Conservation (phyloP, 108 stramenopile species). For the Schizochytrium sp. region DNA sequence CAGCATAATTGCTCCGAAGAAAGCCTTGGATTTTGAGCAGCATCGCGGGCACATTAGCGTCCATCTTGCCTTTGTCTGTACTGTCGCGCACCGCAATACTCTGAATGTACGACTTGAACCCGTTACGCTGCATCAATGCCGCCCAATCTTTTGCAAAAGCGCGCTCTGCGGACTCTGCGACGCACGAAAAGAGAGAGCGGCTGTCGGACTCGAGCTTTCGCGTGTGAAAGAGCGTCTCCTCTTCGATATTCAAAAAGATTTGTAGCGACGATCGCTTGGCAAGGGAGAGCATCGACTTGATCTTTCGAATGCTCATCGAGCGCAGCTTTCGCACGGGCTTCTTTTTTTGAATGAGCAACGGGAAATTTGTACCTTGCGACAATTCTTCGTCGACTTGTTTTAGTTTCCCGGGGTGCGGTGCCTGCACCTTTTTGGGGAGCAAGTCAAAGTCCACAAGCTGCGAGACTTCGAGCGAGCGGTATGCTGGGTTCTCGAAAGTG, state of each 20-base stretch:
- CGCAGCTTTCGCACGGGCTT: neutral
- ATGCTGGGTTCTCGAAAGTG: neutral
- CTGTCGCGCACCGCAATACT: conserved; percentile 17
- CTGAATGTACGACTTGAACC: neutral
- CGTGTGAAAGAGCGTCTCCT: neutral
- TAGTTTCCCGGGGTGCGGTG: neutral
- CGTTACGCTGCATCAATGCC: neutral
- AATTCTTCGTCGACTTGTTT: neutral
- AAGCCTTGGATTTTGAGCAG: neutral
- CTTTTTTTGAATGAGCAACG: too few relatives aligned
- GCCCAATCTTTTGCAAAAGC: conserved; percentile 3
- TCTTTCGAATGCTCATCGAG: neutral
- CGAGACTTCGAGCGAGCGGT: neutral
- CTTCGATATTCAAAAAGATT: neutral
- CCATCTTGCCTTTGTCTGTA: neutral
- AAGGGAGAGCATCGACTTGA: neutral
- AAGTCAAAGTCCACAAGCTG: conserved; percentile 16
- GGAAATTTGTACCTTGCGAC: neutral
- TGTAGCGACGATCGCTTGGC: neutral
- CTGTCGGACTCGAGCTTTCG: neutral
- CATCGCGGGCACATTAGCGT: neutral
- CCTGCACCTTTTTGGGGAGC: neutral
- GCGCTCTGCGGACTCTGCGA: neutral
- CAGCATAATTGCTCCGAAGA: neutral
- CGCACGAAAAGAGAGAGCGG: neutral